Evolutionary conservation across 768 basidiomycete genomes (phyloP).

Genomic region (Kwoniella sp.): DNA sequence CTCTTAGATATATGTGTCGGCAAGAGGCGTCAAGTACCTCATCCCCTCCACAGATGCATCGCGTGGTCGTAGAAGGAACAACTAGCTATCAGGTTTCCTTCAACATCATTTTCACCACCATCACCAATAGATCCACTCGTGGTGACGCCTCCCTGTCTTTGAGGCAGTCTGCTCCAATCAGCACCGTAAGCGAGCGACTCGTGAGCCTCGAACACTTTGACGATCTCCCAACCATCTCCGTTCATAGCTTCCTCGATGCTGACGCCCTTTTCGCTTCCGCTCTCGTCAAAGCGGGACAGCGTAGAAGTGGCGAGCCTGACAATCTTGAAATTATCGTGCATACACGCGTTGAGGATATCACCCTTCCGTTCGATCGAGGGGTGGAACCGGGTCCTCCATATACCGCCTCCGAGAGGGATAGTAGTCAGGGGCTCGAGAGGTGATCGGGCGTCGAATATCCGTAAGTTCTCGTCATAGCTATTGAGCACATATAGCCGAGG

Average conservation of each 20-base stretch:
- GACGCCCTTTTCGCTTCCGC: not conserved
- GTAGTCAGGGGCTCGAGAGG: slow-evolving; percentile 64
- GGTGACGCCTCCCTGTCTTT: slow-evolving; percentile 24
- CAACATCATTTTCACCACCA: slow-evolving; percentile 60
- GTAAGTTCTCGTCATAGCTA: slow-evolving; percentile 82
- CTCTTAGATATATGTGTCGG: not conserved
- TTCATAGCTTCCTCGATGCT: slow-evolving; percentile 14
- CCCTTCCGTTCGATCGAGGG: slow-evolving; percentile 67
- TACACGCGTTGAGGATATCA: slow-evolving; percentile 89
- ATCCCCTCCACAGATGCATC: slow-evolving; percentile 77
- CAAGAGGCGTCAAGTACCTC: slow-evolving; percentile 31
- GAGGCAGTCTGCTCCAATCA: slow-evolving; percentile 73
- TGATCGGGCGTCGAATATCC: slow-evolving; percentile 79
- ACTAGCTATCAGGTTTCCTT: slow-evolving; percentile 60
- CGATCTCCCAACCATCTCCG: slow-evolving; percentile 51
- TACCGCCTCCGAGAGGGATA: slow-evolving; percentile 81
- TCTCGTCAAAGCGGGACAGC: slow-evolving; percentile 1
- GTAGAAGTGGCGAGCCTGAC: slow-evolving; percentile 59
- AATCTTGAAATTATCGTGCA: slow-evolving; percentile 96
- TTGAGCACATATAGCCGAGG: not conserved
- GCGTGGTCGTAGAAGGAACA: slow-evolving; percentile 95
- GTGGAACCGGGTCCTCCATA: slow-evolving; percentile 97
- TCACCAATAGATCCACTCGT: too few relatives aligned
- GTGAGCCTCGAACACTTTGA: slow-evolving; percentile 73
- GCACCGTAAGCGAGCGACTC: slow-evolving; percentile 84